These are phyloP conservation scores for Exophiala spinifera DNA, from an alignment of 2,329 filamentous ascomycete genomes.

Conservation along the genomic window DNA sequence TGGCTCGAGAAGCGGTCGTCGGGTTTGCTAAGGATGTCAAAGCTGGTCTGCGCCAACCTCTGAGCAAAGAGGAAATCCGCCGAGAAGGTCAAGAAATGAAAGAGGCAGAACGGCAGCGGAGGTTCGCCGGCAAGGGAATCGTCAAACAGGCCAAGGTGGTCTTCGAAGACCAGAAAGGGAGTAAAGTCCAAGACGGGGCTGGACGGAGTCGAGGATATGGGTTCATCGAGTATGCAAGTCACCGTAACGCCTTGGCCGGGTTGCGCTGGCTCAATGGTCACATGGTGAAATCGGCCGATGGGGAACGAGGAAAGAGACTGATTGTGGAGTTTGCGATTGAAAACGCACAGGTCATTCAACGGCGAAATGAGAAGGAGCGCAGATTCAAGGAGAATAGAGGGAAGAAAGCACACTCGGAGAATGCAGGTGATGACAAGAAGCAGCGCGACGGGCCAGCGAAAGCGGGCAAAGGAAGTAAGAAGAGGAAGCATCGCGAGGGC, in stretches of 20 bases:
- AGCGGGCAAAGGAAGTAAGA: background rate
- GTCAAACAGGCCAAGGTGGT: conserved; percentile 93
- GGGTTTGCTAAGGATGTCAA: conserved; percentile 91
- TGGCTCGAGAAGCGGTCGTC: conserved; percentile 88
- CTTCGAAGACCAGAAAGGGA: conserved; percentile 76
- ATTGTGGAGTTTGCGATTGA: conserved; percentile 98
- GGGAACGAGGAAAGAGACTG: conserved; percentile 78
- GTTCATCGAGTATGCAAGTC: conserved; percentile 93
- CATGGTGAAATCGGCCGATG: conserved; percentile 44
- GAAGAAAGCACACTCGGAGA: conserved; percentile 27
- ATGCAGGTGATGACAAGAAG: conserved; percentile 32
- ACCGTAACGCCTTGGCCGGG: conserved; percentile 92
- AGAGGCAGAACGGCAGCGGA: conserved; percentile 75
- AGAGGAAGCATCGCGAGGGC: background rate
- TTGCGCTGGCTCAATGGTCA: conserved; percentile 89
- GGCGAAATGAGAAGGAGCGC: conserved; percentile 64
- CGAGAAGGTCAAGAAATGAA: conserved; percentile 77
- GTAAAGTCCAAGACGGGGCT: conserved; percentile 75
- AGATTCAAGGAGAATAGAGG: conserved; percentile 33
- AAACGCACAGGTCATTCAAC: conserved; percentile 89
- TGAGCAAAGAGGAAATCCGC: conserved; percentile 85
- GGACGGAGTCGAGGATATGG: conserved; percentile 90
- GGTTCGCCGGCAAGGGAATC: conserved; percentile 77
- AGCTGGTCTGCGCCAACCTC: conserved; percentile 66
- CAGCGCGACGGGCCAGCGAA: background rate